A percentile compares a stretch with the other conserved stretches of the same genome.
Evolutionary conservation across 768 basidiomycete genomes (phyloP).

Genomic region (Strobilomyces confusus): DNA sequence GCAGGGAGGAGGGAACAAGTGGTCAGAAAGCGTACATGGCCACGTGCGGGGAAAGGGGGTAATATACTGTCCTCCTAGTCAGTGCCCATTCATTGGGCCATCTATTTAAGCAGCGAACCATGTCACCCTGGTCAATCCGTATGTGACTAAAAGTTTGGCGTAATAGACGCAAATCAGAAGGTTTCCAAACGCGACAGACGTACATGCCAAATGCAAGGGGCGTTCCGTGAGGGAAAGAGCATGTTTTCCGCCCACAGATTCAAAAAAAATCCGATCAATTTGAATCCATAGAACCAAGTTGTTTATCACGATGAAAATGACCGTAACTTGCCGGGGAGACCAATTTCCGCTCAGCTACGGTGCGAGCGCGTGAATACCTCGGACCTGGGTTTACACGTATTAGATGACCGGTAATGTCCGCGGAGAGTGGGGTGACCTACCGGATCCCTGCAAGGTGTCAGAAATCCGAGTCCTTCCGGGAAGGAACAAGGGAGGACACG

Average conservation of each 20-base stretch:
- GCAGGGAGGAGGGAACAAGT: not conserved
- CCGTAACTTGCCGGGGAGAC: not conserved
- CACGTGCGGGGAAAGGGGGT: not conserved
- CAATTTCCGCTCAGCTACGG: not conserved
- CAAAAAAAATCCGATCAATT: not conserved
- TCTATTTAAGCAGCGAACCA: not conserved
- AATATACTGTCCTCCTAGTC: not conserved
- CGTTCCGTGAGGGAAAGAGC: not conserved
- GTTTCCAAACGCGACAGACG: not conserved
- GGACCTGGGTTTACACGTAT: not conserved
- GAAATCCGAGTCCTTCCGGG: not conserved
- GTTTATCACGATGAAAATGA: not conserved
- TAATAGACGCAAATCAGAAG: not conserved
- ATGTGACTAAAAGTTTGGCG: not conserved
- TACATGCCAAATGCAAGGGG: not conserved
- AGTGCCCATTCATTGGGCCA: not conserved
- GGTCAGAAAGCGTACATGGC: not conserved
- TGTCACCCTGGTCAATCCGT: not conserved
- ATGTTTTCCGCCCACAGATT: not conserved
- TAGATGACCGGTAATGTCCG: not conserved
- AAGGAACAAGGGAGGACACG: not conserved
- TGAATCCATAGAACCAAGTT: not conserved
- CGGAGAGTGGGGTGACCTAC: not conserved
- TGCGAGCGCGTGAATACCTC: not conserved
- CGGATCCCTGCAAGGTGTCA: not conserved